These are phyloP conservation scores for Lyophyllum semitale DNA, from an alignment of 768 basidiomycete species.

Conservation along the genomic window DNA sequence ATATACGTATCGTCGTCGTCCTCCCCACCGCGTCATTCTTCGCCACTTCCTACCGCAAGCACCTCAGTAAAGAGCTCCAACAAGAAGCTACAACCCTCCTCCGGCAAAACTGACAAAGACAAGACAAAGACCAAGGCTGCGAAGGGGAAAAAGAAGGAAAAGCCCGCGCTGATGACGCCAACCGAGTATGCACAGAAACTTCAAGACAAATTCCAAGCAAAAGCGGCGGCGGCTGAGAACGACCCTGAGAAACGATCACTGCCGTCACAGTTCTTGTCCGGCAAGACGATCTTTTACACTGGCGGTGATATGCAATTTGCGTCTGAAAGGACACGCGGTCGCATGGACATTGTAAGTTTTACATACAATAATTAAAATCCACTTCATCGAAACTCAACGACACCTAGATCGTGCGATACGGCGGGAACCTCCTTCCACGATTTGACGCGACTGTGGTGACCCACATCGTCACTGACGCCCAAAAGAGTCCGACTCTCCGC, in stretches of 20 bases:
- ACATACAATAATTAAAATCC: not conserved
- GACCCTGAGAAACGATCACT: constrained; percentile 13
- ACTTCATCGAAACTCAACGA: not conserved
- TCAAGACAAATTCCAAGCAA: constrained; percentile 42
- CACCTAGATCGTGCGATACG: constrained; percentile 60
- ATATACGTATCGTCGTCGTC: constrained; percentile 35
- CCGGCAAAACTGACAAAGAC: constrained; percentile 10
- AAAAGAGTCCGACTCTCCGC: constrained; percentile 29
- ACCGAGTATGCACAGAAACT: constrained; percentile 56
- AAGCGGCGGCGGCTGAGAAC: constrained; percentile 21
- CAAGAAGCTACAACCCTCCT: not conserved
- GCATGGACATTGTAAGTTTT: constrained; percentile 63
- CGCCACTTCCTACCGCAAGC: constrained; percentile 20
- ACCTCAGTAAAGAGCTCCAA: constrained; percentile 4
- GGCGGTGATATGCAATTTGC: constrained; percentile 61
- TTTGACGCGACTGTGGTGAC: constrained; percentile 62
- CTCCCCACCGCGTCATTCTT: constrained; percentile 30
- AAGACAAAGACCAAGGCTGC: constrained; percentile 24
- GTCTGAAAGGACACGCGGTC: constrained; percentile 47
- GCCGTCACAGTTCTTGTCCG: constrained; percentile 41
- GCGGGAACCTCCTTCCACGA: constrained; percentile 59
- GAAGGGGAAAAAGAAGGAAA: constrained; percentile 38
- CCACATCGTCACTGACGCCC: constrained; percentile 63
- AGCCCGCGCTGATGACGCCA: constrained; percentile 44
- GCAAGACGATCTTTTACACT: constrained; percentile 58